phyloP scores from a whole-genome alignment of 805 yeast genomes.

The Starmerella powellii region DNA sequence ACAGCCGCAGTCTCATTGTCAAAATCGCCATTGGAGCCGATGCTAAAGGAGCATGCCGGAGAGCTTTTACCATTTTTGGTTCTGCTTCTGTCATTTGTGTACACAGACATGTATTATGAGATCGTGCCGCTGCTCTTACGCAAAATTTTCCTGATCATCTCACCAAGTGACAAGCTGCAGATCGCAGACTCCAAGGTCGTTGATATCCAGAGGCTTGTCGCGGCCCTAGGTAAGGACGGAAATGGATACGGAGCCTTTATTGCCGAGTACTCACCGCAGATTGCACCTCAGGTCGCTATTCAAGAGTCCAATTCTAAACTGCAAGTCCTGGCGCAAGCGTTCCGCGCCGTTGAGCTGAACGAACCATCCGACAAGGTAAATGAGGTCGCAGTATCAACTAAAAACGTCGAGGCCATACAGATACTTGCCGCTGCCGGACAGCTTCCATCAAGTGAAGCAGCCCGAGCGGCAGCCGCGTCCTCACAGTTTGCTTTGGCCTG shows the following conservation, averaged over 20 bases:
- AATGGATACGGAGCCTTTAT: conserved; percentile 5
- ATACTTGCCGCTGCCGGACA: conserved; percentile 5
- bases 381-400: neutral
- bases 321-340: conserved; percentile 6
- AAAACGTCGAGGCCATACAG: conserved; percentile 10
- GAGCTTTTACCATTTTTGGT: neutral
- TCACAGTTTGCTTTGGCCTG: conserved; percentile 34
- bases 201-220: neutral
- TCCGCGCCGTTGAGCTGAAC: conserved; percentile 1
- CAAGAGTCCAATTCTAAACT: neutral
- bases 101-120: neutral
- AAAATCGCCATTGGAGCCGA: neutral
- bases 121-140: neutral
- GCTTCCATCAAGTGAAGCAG: neutral
- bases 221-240: neutral
- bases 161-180: neutral
- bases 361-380: neutral
- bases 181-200: neutral
- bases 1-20: neutral
- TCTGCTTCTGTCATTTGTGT: neutral
- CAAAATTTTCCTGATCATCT: neutral
- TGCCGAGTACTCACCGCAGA: conserved; percentile 11
- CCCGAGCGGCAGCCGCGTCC: neutral
- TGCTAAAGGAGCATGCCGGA: too few relatives aligned
- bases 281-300: neutral